Evolutionary conservation across 495 filamentous ascomycete genomes (phyloP).

Genomic region (Cudoniella acicularis): DNA sequence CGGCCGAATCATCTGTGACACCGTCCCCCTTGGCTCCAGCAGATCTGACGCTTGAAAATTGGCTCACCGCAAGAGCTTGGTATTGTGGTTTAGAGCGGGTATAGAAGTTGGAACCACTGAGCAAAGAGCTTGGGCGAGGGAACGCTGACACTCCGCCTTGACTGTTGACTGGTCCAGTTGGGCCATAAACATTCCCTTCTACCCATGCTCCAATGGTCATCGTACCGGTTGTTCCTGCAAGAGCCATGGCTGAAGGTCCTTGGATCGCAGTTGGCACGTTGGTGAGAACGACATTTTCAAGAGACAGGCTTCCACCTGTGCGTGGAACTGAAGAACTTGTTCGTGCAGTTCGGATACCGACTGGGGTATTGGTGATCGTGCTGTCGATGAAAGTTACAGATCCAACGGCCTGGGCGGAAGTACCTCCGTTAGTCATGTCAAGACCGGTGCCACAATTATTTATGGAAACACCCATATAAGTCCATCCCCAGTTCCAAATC

Average conservation of each 20-base stretch:
- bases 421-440: slow-evolving; percentile 52
- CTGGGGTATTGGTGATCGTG: slow-evolving; percentile 42
- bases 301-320: slow-evolving; percentile 47
- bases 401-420: slow-evolving; percentile 46
- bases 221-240: slow-evolving; percentile 53
- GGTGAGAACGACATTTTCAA: slow-evolving; percentile 65
- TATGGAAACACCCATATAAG: slow-evolving; percentile 49
- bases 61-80: slow-evolving; percentile 41
- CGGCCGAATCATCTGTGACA: slow-evolving; percentile 59
- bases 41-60: slow-evolving; percentile 57
- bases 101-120: slow-evolving; percentile 30
- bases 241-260: slow-evolving; percentile 42
- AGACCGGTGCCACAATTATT: slow-evolving; percentile 61
- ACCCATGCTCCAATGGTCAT: slow-evolving; percentile 49
- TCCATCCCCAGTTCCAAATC: slow-evolving; percentile 51
- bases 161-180: slow-evolving; percentile 35
- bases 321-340: slow-evolving; percentile 43
- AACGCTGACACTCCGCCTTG: slow-evolving; percentile 34
- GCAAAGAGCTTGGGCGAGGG: slow-evolving; percentile 36
- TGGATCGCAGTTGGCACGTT: slow-evolving; percentile 46
- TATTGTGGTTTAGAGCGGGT: slow-evolving; percentile 54
- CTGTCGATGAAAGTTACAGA: slow-evolving; percentile 67
- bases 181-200: slow-evolving; percentile 41
- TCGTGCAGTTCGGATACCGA: slow-evolving; percentile 35
- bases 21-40: slow-evolving; percentile 67